phyloP scores from a whole-genome alignment of 495 filamentous ascomycete species.

The Tetracladium marchalianum region DNA sequence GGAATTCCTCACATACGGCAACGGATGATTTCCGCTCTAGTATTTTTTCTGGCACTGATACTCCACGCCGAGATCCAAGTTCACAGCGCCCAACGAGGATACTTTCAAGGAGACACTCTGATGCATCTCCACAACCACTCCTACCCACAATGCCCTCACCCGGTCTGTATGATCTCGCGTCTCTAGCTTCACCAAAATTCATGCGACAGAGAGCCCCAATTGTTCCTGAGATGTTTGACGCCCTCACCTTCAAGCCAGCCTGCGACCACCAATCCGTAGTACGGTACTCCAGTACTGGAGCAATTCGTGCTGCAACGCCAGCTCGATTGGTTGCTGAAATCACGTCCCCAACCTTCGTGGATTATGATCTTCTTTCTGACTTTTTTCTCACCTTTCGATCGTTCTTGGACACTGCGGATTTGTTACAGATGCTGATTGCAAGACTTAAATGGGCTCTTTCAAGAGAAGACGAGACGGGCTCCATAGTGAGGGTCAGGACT shows the following conservation, averaged over 20 bases:
- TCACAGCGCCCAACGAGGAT: conserved; percentile 23
- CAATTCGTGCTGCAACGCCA: conserved; percentile 83
- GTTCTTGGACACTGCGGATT: conserved; percentile 65
- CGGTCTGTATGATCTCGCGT: conserved; percentile 3
- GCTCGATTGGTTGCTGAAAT: conserved; percentile 94
- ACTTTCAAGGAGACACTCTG: conserved; percentile 29
- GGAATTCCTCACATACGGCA: conserved; percentile 57
- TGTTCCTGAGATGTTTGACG: conserved; percentile 64
- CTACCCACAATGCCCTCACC: conserved; percentile 11
- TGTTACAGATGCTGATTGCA: conserved; percentile 74
- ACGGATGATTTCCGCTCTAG: conserved; percentile 34
- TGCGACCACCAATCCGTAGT: conserved; percentile 77
- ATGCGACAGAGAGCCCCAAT: conserved; percentile 20
- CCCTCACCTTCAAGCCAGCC: conserved; percentile 54
- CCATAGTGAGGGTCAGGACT: conserved; percentile 85
- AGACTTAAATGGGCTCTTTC: conserved; percentile 82
- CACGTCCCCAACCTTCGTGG: conserved; percentile 88
- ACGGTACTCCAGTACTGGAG: conserved; percentile 64
- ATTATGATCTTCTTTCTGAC: conserved; percentile 95
- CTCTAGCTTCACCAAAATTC: conserved; percentile 1
- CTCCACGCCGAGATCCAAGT: conserved; percentile 9
- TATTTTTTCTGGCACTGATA: conserved; percentile 11
- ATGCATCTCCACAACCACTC: conserved; percentile 26
- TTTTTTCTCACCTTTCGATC: conserved; percentile 94
- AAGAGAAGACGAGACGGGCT: conserved; percentile 71